phyloP scores from a whole-genome alignment of 2,329 filamentous ascomycete genomes.

The Trematosphaeria pertusa region DNA sequence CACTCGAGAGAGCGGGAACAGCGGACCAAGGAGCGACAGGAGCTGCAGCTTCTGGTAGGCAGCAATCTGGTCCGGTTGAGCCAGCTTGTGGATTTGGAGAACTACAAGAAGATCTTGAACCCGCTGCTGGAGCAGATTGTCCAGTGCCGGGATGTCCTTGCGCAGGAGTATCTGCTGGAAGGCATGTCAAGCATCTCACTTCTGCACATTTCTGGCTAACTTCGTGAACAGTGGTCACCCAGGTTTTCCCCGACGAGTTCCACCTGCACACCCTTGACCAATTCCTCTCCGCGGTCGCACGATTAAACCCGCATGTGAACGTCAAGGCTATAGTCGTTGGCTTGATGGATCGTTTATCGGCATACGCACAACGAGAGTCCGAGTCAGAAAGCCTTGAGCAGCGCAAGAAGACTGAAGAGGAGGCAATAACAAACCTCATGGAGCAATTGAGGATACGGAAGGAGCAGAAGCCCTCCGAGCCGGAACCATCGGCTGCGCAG shows the following conservation, averaged over 20 bases:
- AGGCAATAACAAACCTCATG: conserved; percentile 78
- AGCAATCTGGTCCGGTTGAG: conserved; percentile 96
- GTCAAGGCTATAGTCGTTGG: conserved; percentile 98
- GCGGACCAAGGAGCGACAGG: conserved; percentile 91
- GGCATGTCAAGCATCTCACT: conserved; percentile 53
- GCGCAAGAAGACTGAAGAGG: conserved; percentile 79
- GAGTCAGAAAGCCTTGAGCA: conserved; percentile 74
- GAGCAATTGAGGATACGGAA: conserved; percentile 78
- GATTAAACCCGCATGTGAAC: conserved; percentile 95
- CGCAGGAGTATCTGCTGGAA: conserved; percentile 96
- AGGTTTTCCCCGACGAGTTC: conserved; percentile 98
- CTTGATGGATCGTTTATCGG: conserved; percentile 93
- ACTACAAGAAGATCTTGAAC: conserved; percentile 90
- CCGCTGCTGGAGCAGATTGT: conserved; percentile 96
- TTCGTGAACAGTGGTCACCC: conserved; percentile 82
- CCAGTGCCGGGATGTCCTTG: conserved; percentile 94
- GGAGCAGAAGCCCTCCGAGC: conserved; percentile 53
- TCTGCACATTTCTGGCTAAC: conserved; percentile 27
- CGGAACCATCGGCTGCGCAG: conserved; percentile 27
- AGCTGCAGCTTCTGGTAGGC: conserved; percentile 92
- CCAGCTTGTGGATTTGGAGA: conserved; percentile 92
- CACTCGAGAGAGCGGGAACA: conserved; percentile 94
- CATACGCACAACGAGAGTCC: conserved; percentile 90
- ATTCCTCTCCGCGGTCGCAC: conserved; percentile 89
- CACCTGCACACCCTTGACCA: conserved; percentile 96